phyloP scores from a whole-genome alignment of 164 flowering plant species.

The Magnolia sinica region DNA sequence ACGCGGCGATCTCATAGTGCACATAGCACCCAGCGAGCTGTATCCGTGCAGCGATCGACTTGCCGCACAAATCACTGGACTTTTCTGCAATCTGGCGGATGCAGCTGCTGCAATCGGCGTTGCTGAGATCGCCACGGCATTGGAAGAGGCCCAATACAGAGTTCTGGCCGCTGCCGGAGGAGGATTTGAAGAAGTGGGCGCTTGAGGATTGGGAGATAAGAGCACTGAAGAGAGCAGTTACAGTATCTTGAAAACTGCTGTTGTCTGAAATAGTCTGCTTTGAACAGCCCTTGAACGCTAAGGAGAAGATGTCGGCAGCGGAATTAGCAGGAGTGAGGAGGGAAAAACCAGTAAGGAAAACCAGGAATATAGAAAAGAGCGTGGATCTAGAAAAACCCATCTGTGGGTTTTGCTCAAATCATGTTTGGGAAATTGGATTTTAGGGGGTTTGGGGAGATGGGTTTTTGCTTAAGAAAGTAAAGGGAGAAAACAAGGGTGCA shows the following conservation, averaged over 20 bases:
- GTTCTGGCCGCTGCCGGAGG: slow-evolving; percentile 48
- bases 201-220: slow-evolving; percentile 63
- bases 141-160: slow-evolving; percentile 72
- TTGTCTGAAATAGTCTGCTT: slow-evolving; percentile 52
- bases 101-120: slow-evolving; percentile 67
- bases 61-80: slow-evolving; percentile 51
- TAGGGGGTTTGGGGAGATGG: slow-evolving; percentile 1
- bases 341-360: background rate
- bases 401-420: slow-evolving; percentile 10
- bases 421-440: background rate
- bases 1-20: slow-evolving; percentile 63
- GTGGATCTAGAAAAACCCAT: slow-evolving; percentile 9
- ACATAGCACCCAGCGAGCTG: slow-evolving; percentile 84
- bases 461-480: background rate
- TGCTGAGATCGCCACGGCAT: slow-evolving; percentile 81
- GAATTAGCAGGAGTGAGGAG: background rate
- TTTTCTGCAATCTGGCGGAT: slow-evolving; percentile 58
- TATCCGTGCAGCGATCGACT: slow-evolving; percentile 56
- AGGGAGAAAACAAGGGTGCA: background rate
- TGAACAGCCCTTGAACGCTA: slow-evolving; percentile 88
- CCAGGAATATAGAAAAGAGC: background rate
- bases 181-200: slow-evolving; percentile 61
- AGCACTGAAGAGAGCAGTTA: slow-evolving; percentile 53
- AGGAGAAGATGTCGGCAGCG: slow-evolving; percentile 34
- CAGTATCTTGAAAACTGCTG: slow-evolving; percentile 61